Evolutionary conservation across 495 filamentous ascomycete species (phyloP).

Genomic region (Thermothielavioides terrestris): DNA sequence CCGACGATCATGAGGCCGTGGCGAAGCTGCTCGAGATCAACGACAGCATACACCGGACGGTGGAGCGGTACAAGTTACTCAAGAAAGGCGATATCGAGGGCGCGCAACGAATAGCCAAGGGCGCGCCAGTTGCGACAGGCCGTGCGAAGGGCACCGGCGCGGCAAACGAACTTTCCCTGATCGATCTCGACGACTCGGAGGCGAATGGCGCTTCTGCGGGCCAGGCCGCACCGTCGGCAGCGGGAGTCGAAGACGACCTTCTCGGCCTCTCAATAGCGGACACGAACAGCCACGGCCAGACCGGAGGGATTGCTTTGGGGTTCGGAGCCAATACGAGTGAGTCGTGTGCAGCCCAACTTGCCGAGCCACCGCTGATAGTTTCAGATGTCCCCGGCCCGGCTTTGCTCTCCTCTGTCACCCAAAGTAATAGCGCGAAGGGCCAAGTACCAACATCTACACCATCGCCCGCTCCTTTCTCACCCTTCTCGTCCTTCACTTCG

Average conservation of each 20-base stretch:
- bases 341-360: slow-evolving; percentile 4
- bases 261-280: slow-evolving; percentile 45
- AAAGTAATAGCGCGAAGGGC: slow-evolving; percentile 45
- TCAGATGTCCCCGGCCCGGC: slow-evolving; percentile 55
- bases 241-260: slow-evolving; percentile 45
- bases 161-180: slow-evolving; percentile 81
- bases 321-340: slow-evolving; percentile 60
- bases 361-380: neutral
- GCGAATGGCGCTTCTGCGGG: slow-evolving; percentile 40
- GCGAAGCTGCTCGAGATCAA: slow-evolving; percentile 94
- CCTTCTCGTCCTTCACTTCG: slow-evolving; percentile 50
- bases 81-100: slow-evolving; percentile 89
- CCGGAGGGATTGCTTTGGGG: slow-evolving; percentile 80
- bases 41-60: slow-evolving; percentile 94
- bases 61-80: slow-evolving; percentile 86
- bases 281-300: slow-evolving; percentile 50
- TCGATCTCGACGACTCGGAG: slow-evolving; percentile 76
- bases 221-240: slow-evolving; percentile 17
- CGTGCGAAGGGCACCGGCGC: slow-evolving; percentile 66
- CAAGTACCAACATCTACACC: slow-evolving; percentile 32
- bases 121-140: slow-evolving; percentile 57
- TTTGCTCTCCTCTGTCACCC: slow-evolving; percentile 53
- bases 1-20: slow-evolving; percentile 90
- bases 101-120: slow-evolving; percentile 74
- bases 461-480: slow-evolving; percentile 45